Percentiles rank a stretch among this genome's conserved stretches.
These are phyloP conservation scores for Hymenoscyphus linearis DNA, from an alignment of 2,329 filamentous ascomycete genomes.

Conservation along the genomic window DNA sequence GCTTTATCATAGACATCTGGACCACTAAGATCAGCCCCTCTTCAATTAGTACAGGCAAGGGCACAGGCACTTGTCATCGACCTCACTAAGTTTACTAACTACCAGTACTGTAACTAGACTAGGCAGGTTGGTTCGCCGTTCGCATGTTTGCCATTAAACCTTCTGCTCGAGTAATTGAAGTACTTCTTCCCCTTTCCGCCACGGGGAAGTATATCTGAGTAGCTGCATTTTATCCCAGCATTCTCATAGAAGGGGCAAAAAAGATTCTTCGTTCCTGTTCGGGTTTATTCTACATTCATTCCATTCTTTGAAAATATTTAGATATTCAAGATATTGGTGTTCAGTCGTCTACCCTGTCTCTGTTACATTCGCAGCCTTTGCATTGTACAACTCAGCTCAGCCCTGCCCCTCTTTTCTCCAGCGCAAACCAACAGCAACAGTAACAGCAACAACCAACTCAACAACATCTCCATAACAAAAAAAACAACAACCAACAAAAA, in stretches of 20 bases:
- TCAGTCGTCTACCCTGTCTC: too few species aligned
- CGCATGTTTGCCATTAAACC: neutral
- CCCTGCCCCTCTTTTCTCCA: neutral
- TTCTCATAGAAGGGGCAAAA: too few species aligned
- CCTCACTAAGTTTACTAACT: neutral
- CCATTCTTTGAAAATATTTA: neutral
- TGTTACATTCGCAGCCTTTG: neutral
- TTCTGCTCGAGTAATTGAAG: neutral
- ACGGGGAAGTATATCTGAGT: neutral
- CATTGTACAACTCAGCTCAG: neutral
- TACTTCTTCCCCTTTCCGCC: neutral
- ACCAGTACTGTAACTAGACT: neutral
- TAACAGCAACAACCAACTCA: neutral
- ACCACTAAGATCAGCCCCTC: neutral
- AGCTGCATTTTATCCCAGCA: too few species aligned
- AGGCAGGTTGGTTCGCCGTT: too few species aligned
- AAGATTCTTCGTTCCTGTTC: too few species aligned
- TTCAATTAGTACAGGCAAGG: neutral
- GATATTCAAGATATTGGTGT: too few species aligned
- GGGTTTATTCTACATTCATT: neutral
- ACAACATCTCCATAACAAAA: neutral
- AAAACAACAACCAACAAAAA: neutral
- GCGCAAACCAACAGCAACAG: neutral
- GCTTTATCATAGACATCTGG: neutral
- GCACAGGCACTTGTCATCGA: neutral